Percentiles rank a stretch among this genome's conserved stretches.
Conservation (phyloP, 306 rosid genomes). For the Cucumis melo region DNA sequence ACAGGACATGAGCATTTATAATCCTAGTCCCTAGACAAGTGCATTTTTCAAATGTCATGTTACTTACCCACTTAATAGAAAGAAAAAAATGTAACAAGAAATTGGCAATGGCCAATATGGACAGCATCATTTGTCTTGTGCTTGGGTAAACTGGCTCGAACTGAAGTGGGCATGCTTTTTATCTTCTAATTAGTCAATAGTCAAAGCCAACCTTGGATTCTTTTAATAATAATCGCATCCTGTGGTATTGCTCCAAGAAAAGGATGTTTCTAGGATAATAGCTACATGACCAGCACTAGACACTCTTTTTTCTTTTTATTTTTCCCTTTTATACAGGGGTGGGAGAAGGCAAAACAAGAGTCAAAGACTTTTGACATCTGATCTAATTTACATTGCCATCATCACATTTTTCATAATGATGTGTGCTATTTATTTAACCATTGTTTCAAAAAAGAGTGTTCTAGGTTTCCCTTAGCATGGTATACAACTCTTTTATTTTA, state of each 20-base stretch:
- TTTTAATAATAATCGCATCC: background rate
- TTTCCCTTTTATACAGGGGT: background rate
- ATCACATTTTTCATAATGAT: background rate
- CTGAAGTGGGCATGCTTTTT: background rate
- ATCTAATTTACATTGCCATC: background rate
- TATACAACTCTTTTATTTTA: background rate
- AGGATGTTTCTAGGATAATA: background rate
- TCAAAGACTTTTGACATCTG: background rate
- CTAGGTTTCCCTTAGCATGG: background rate
- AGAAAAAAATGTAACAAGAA: too few species aligned
- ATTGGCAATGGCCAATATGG: background rate
- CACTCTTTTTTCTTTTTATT: background rate
- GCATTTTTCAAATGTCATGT: background rate
- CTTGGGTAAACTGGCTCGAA: background rate
- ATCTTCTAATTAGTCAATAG: background rate
- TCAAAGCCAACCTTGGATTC: background rate
- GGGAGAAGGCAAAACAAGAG: background rate
- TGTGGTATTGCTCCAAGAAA: background rate
- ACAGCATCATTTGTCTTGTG: background rate
- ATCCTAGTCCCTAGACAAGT: background rate
- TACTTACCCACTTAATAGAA: background rate
- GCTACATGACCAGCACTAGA: background rate
- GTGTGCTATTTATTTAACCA: background rate
- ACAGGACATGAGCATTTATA: background rate
- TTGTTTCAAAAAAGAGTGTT: background rate